Base-by-base conservation (phyloP, 257 asterid genomes). In the Echium plantagineum region DNA sequence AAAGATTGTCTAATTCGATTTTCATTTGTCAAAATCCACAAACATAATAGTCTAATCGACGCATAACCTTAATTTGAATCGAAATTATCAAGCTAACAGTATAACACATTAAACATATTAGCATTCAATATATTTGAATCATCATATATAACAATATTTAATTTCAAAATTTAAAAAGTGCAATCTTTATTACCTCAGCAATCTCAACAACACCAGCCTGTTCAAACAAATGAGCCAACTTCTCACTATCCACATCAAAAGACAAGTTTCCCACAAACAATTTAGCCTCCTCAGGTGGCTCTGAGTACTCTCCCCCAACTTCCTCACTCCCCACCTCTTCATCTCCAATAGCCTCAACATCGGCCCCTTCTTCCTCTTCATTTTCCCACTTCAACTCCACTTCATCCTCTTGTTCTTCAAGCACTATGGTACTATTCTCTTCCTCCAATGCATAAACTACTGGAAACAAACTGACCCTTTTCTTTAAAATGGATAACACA, bases 241-340 rank as follows among this genome's bases (percentile, higher is more conserved):
- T 62, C 61, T 66, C 88, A 71, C 84, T 66, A 31, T 81, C 95
- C 2, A 93, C 76, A 26, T 86, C 95, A 66, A 75, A 93, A 0
- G 96, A 83, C 77, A 93, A 76, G 74, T 93, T 93, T 42, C 99
- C 99, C 60, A 93, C 94, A 66, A 74, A 93, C 74, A 93, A 55
- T 71, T 85, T 86, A 0, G 97, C 94, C 26, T 80, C 97, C 72
- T 90, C 98, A 9, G 83, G 65, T 9, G 90, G 87, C 69, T 85
- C 94, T 47, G 32, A 67, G 21, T 49, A 74, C 55, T 66, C 77
- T 20, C 65, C 76, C 8, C 48, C 77, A 12, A 28, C 63, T 19
- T 0, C 48, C 48, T 38, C 26, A 24, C 26, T 3, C 26, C 26
- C 26, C 26, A 24, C 26, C 26, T 24, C 26, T 10, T 96, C 94